Evolutionary conservation across 192 early-diverging fungal genomes (phyloP), one percentile per base, ranked within the genome.

Genomic region (Rhizophlyctis rosea): DNA sequence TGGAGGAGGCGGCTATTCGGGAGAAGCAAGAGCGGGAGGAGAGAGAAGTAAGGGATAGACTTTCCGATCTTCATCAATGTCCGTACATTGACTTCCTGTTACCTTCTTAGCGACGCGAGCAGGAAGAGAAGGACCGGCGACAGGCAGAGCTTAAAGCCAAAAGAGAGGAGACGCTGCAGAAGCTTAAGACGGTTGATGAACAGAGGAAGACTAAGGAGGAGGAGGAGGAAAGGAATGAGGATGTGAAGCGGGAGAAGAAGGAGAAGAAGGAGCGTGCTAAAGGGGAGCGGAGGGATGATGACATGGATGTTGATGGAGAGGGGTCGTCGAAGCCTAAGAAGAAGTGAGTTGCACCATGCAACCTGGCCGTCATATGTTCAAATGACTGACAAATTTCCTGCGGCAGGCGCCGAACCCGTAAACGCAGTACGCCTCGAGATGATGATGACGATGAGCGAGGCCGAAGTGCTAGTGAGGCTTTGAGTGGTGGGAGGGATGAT

Each of bases 131-230:
- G 36, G 16, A 66, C 24, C 59, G 51, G 0, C 54, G 33, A 44
- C 29, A 58, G 32, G 69, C 56, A 49, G 62, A 71, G 39, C 47
- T 54, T 39, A 69, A 57, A 24, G 4, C 9, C 11, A 68, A 63
- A 30, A 57, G 70, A 21, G 61, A 53, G 14, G 76, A 78, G 47
- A 57, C 64, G 16, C 73, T 66, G 68, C 34, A 35, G 32, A 50
- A 55, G 36, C 47, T 75, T 23, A 57, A 69, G 50, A 56, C 53
- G 55, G 67, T 69, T 7, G 51, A 66, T 47, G 54, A 53, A 27
- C 25, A 48, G 18, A 23, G 23, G 14, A 49, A 58, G 5, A 50
- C 64, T 36, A 24, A 21, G 16, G 62, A 61, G 18, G 53, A 65
- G 21, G 34, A 31, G 7, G 70, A 69, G 47, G 51, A 65, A 48